These are phyloP conservation scores for Cydonia oblonga DNA, from an alignment of 331 rosid species.

Conservation along the genomic window DNA sequence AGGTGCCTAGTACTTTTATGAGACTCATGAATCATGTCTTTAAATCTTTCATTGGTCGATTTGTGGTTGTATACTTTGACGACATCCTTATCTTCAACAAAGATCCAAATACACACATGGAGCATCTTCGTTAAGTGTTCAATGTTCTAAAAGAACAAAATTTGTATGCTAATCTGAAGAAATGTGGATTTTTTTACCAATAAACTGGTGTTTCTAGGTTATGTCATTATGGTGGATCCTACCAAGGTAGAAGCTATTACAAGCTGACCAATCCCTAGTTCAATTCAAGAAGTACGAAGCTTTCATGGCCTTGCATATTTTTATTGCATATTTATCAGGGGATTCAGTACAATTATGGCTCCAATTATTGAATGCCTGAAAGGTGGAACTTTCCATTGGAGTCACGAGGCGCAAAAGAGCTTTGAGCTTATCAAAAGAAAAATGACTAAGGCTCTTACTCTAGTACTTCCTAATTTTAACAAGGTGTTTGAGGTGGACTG, in stretches of 20 bases:
- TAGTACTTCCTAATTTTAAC: background rate
- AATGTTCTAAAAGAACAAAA: background rate
- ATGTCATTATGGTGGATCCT: background rate
- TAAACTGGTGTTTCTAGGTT: background rate
- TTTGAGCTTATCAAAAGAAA: background rate
- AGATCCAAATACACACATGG: background rate
- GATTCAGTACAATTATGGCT: background rate
- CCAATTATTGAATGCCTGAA: background rate
- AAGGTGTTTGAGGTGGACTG: background rate
- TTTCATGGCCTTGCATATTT: background rate
- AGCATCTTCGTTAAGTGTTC: background rate
- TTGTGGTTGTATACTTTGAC: background rate
- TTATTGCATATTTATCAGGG: background rate
- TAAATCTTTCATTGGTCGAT: background rate
- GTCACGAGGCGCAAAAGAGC: background rate
- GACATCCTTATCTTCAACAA: background rate
- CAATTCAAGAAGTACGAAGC: background rate
- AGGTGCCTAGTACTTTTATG: conserved; percentile 6
- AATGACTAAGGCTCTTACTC: background rate
- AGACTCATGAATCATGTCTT: conserved; percentile 1
- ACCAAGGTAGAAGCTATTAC: background rate
- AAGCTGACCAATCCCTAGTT: background rate
- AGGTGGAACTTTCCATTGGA: background rate
- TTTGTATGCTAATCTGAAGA: background rate
- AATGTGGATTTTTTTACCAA: background rate